Evolutionary conservation across 306 rosid species (phyloP).

Genomic region (Notholithocarpus densiflorus): DNA sequence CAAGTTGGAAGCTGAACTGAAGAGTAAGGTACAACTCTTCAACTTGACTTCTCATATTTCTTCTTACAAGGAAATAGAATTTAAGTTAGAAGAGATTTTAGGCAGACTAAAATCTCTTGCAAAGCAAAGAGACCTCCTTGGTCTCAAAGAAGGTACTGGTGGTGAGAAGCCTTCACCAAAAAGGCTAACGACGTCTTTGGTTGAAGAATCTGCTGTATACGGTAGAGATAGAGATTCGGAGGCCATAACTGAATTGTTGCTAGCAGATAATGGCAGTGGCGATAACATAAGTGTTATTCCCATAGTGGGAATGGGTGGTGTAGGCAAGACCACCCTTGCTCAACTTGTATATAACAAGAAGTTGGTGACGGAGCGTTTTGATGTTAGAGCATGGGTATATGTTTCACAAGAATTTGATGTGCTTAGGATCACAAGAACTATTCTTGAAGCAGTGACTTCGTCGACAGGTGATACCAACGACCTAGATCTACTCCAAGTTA

Average conservation of each 20-base stretch:
- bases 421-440: background rate
- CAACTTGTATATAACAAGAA: conserved; percentile 23
- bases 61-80: background rate
- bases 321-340: conserved; percentile 33
- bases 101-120: background rate
- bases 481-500: conserved; percentile 8
- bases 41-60: background rate
- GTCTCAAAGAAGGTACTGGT: background rate
- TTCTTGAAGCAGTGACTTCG: conserved; percentile 18
- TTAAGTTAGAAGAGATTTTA: background rate
- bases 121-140: conserved; percentile 4
- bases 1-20: background rate
- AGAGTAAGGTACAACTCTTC: background rate
- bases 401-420: conserved; percentile 28
- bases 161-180: background rate
- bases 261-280: background rate
- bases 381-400: conserved; percentile 25
- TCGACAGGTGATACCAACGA: background rate
- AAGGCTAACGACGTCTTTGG: background rate
- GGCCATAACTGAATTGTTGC: background rate
- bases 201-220: conserved; percentile 9
- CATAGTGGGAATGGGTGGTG: conserved; percentile 32
- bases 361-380: background rate
- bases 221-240: conserved; percentile 21
- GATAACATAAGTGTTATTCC: conserved; percentile 10